Evolutionary conservation across 805 yeast genomes (phyloP).

Genomic region (Torulaspora microellipsoides): DNA sequence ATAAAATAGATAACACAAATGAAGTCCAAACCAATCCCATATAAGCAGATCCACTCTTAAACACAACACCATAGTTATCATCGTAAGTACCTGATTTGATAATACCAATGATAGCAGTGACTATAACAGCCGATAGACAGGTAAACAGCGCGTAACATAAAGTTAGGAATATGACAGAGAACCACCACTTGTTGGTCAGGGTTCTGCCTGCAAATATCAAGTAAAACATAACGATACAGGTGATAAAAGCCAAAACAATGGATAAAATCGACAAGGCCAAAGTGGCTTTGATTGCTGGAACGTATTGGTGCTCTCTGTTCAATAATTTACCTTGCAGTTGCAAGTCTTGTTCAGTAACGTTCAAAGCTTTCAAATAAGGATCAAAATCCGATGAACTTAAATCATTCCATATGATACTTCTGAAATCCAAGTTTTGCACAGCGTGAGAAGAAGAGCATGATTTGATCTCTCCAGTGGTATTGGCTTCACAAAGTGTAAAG

Average conservation of each 20-base stretch:
- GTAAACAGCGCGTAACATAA: slow-evolving; percentile 22
- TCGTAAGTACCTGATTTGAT: slow-evolving; percentile 32
- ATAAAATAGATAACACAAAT: slow-evolving; percentile 24
- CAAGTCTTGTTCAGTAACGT: slow-evolving; percentile 25
- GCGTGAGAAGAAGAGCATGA: slow-evolving; percentile 29
- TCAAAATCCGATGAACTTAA: slow-evolving; percentile 28
- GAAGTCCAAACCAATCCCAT: slow-evolving; percentile 32
- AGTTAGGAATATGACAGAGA: slow-evolving; percentile 14
- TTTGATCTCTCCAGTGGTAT: slow-evolving; percentile 18
- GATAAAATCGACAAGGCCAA: slow-evolving; percentile 29
- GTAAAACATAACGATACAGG: slow-evolving; percentile 13
- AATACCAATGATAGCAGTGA: slow-evolving; percentile 27
- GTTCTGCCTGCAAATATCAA: slow-evolving; percentile 7
- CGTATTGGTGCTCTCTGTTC: slow-evolving; percentile 30
- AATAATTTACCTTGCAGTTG: slow-evolving; percentile 30
- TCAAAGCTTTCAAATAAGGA: slow-evolving; percentile 31
- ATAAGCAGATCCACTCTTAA: slow-evolving; percentile 23
- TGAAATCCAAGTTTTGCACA: slow-evolving; percentile 33
- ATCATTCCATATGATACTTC: slow-evolving; percentile 30
- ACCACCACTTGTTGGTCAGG: slow-evolving; percentile 16
- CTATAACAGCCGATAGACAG: slow-evolving; percentile 28
- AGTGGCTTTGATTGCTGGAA: slow-evolving; percentile 32
- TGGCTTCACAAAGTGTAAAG: slow-evolving; percentile 30
- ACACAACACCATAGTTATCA: slow-evolving; percentile 29
- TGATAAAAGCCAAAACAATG: slow-evolving; percentile 24